Conservation (phyloP, 2,329 filamentous ascomycete genomes). For the Cryphonectria naterciae region DNA sequence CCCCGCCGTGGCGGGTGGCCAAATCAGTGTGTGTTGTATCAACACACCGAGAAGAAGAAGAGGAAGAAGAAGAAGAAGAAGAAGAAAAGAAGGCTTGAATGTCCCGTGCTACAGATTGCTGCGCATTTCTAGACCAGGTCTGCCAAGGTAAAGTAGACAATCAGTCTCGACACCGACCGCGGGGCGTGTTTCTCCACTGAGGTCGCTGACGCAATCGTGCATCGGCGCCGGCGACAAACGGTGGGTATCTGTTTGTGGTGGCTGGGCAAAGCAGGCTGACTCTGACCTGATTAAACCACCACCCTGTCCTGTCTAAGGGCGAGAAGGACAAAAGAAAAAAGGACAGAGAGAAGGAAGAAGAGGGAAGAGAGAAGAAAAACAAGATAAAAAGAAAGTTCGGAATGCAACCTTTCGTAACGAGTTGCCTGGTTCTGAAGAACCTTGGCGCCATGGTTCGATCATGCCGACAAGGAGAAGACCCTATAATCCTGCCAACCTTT, state of each 20-base stretch:
- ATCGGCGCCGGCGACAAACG: not conserved
- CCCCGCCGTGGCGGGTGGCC: not conserved
- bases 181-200: conserved; percentile 8
- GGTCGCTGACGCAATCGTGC: conserved; percentile 16
- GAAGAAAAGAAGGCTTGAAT: not conserved
- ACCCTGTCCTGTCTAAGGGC: not conserved
- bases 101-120: not conserved
- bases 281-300: not conserved
- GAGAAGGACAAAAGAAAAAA: not conserved
- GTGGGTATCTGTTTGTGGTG: conserved; percentile 2
- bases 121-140: not conserved
- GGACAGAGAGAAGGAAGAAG: not conserved
- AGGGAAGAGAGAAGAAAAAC: not conserved
- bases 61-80: not conserved
- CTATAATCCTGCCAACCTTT: not conserved
- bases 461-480: not conserved
- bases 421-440: not conserved
- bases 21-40: not conserved
- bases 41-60: too few species aligned
- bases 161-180: conserved; percentile 1
- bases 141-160: conserved; percentile 5
- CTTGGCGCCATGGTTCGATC: not conserved
- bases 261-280: not conserved
- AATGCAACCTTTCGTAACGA: not conserved
- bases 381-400: too few species aligned